Conservation (phyloP, 2,329 filamentous ascomycete species). For the Metarhizium brunneum region DNA sequence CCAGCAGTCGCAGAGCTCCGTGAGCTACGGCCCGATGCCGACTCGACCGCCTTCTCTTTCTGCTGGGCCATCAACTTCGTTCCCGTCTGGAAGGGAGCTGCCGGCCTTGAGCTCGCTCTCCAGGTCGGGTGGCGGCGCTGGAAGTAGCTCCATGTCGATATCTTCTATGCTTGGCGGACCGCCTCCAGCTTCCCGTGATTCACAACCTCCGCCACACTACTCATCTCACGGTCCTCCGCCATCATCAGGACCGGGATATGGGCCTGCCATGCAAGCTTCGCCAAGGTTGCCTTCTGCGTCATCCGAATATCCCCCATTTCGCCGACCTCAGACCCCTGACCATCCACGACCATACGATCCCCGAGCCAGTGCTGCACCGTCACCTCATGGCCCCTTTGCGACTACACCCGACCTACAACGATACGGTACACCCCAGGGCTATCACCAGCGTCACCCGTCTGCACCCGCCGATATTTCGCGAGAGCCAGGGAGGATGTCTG, state of each 20-base stretch:
- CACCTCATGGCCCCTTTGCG: slow-evolving; percentile 41
- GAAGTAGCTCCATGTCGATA: slow-evolving; percentile 51
- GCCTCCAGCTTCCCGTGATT: slow-evolving; percentile 32
- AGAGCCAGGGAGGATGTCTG: slow-evolving; percentile 27
- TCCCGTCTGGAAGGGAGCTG: slow-evolving; percentile 41
- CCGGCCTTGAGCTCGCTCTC: slow-evolving; percentile 41
- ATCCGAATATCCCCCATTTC: slow-evolving; percentile 52
- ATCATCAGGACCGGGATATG: slow-evolving; percentile 35
- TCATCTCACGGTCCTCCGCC: slow-evolving; percentile 30
- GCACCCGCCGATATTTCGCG: slow-evolving; percentile 35
- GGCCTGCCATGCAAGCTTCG: slow-evolving; percentile 42
- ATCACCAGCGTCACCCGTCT: slow-evolving; percentile 40
- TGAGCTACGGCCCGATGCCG: slow-evolving; percentile 34
- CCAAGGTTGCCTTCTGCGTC: slow-evolving; percentile 45
- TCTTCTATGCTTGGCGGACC: slow-evolving; percentile 50
- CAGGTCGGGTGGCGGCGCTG: slow-evolving; percentile 32
- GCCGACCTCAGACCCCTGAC: slow-evolving; percentile 66
- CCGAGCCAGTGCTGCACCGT: slow-evolving; percentile 34
- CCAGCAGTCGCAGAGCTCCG: slow-evolving; percentile 23
- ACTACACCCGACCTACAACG: slow-evolving; percentile 51
- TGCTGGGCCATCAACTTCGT: slow-evolving; percentile 34
- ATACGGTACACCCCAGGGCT: slow-evolving; percentile 51
- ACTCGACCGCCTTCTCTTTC: slow-evolving; percentile 34
- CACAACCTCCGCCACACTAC: slow-evolving; percentile 32
- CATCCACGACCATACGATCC: slow-evolving; percentile 47